phyloP scores from a whole-genome alignment of 2,329 filamentous ascomycete genomes.

The Xylariaceae sp. region DNA sequence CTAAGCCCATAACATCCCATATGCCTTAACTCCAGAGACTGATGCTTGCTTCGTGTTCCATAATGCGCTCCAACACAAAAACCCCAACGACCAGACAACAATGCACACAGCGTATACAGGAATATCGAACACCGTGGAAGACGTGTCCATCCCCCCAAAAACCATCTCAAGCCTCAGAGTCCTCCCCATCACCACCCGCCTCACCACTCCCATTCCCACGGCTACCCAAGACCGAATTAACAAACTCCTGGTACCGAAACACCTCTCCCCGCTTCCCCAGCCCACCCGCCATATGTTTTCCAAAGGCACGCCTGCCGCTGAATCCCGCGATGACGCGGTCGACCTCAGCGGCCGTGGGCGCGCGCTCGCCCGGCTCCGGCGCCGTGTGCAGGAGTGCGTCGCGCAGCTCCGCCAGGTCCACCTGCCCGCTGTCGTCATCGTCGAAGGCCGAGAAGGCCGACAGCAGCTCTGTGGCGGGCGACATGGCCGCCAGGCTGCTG shows the following conservation, averaged over 20 bases:
- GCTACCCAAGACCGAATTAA: slow-evolving; percentile 61
- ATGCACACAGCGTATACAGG: no score
- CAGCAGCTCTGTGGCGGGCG: slow-evolving; percentile 72
- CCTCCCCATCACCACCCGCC: no score
- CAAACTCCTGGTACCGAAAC: slow-evolving; percentile 91
- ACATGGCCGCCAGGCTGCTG: slow-evolving; percentile 67
- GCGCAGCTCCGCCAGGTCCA: slow-evolving; percentile 77
- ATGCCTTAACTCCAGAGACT: no score
- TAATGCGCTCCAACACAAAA: no score
- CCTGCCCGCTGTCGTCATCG: slow-evolving; percentile 89
- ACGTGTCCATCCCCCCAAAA: no score
- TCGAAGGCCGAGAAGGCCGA: slow-evolving; percentile 95
- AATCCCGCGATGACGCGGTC: slow-evolving; percentile 87
- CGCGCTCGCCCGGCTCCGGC: slow-evolving; percentile 62
- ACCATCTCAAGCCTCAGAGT: no score
- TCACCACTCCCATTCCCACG: slow-evolving; percentile 24
- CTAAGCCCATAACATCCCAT: no score
- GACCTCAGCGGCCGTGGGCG: slow-evolving; percentile 63
- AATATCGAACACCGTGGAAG: no score
- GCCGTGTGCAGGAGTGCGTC: slow-evolving; percentile 79
- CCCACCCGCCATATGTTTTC: slow-evolving; percentile 44
- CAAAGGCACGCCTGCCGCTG: slow-evolving; percentile 77
- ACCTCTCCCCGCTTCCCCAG: slow-evolving; percentile 68
- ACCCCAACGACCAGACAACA: no score
- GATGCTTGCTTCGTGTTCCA: no score